Conservation (phyloP, 257 asterid genomes). For the Solanum acaule region DNA sequence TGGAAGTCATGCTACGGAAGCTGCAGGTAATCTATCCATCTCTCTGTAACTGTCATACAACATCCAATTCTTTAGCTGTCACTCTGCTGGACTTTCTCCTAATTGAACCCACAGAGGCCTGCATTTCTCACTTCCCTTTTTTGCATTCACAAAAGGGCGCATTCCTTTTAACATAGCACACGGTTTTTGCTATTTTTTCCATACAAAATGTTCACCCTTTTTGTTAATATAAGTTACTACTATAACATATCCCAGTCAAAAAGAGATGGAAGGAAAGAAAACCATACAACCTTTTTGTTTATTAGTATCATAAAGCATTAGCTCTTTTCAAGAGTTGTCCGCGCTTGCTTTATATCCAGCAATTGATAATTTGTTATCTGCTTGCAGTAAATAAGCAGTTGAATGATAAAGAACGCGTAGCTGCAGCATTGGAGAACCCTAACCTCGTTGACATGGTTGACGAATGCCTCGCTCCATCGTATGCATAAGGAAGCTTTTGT, state of each 20-base stretch:
- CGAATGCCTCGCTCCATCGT: constrained; percentile 79
- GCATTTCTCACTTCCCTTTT: not conserved
- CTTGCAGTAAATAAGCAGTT: constrained; percentile 84
- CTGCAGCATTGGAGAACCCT: constrained; percentile 91
- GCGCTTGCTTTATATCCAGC: not conserved
- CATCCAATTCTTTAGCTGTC: not conserved
- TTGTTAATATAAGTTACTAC: not conserved
- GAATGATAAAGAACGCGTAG: constrained; percentile 94
- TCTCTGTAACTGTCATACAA: not conserved
- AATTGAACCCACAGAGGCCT: not conserved
- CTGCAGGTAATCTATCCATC: constrained; percentile 55
- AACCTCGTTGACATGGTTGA: constrained; percentile 71
- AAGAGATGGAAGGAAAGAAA: not conserved
- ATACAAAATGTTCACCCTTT: not conserved
- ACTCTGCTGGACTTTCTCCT: not conserved
- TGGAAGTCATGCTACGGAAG: constrained; percentile 88
- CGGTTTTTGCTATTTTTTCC: not conserved
- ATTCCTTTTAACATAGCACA: not conserved
- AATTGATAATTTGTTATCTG: not conserved
- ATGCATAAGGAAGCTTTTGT: constrained; percentile 18
- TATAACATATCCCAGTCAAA: not conserved
- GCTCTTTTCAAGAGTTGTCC: not conserved
- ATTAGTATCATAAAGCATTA: not conserved
- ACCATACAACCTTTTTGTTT: not conserved
- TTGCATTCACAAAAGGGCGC: not conserved